Evolutionary conservation across 768 basidiomycete species (phyloP), one percentile per base, ranked within the genome.

Genomic region (Mycena latifolia): DNA sequence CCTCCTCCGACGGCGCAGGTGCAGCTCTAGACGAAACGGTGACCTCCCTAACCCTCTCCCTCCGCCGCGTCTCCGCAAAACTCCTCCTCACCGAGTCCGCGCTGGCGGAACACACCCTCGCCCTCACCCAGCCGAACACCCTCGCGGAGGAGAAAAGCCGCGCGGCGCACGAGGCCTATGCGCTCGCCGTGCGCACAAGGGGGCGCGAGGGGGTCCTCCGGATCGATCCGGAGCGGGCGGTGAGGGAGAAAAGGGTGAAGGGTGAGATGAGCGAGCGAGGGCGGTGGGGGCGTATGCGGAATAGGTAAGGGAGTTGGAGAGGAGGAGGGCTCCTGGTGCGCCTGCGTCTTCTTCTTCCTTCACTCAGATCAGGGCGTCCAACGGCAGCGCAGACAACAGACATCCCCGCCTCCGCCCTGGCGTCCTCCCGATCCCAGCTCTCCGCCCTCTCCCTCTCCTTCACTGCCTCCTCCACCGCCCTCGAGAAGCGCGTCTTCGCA

Each of bases 241-340:
- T 87, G 5, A 79, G 77, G 39, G 79, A 78, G 24, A 83, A 84
- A 5, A 85, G 89, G 65, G 88, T 91, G 73, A 85, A 89, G 66
- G 77, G 80, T 33, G 83, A 81, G 69, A 86, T 92, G 84, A 82
- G 84, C 45, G 92, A 94, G n/a, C n/a, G 61, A 73, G 84, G 31
- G 89, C 88, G 5, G 84, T 94, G 20, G 80, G 84, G 55, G 91
- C 94, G 69, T 94, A 94, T 56, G 93, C 93, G 0, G 87, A 87
- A 62, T 83, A 94, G 17, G 93, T 94, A 14, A 82, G 92, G 22
- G 82, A 77, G 2, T 79, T 93, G 58, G 89, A 92, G 71, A 81
- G 64, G 9, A 28, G 20, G 3, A 74, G 60, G 68, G 61, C 50
- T 4, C 47, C 62, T 14, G 8, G 8, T 35, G 6, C 33, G 6